Base-by-base conservation (phyloP, 768 basidiomycete genomes). In the Pleurotus platypus region DNA sequence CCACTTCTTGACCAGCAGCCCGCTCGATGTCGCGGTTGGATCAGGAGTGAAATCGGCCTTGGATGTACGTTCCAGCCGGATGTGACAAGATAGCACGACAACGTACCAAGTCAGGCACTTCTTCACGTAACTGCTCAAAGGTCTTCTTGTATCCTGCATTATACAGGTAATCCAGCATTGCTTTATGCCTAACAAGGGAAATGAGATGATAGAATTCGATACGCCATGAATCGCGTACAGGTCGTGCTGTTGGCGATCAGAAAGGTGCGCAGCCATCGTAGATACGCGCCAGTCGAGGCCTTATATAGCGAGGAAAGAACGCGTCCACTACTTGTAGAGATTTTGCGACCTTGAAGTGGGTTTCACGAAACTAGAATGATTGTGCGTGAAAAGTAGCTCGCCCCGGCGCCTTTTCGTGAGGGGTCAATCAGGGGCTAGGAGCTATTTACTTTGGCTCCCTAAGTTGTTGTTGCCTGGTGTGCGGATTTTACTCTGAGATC, bases 1-100 rank as follows among this genome's bases (percentile, higher is more conserved):
- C 95, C 95, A 98, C 72, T 98, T 98, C 86, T 96, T 96, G 77
- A 93, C 95, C 59, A 98, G 74, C 57, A 98, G 74, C 1, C 94
- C 94, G 1, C 86, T 85, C 65, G 86, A 89, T 69, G 91, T 89
- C 50, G 92, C 85, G 68, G 90, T 93, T 20, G 92, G 85, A 76
- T 96, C 94, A 13, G 90, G 90, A 3, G 80, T 78, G 68, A 89
- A 90, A 58, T 85, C 82, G 42, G 74, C 67, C 66, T 81, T 83
- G 60, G 83, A 70, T n/a, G n/a, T 45, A 42, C 5, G 11, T 54
- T 20, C n/a, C n/a, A 20, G 15, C 18, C 5, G 40, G 27, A 12
- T 47, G n/a, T 37, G 12, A 39, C 24, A 46, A 42, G 48, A 48
- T 51, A 58, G 15, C 40, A 45, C 20, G 27, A 45, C 20, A 45